These are phyloP conservation scores for Verbascum thapsus DNA, from an alignment of 257 asterid species.

Conservation along the genomic window DNA sequence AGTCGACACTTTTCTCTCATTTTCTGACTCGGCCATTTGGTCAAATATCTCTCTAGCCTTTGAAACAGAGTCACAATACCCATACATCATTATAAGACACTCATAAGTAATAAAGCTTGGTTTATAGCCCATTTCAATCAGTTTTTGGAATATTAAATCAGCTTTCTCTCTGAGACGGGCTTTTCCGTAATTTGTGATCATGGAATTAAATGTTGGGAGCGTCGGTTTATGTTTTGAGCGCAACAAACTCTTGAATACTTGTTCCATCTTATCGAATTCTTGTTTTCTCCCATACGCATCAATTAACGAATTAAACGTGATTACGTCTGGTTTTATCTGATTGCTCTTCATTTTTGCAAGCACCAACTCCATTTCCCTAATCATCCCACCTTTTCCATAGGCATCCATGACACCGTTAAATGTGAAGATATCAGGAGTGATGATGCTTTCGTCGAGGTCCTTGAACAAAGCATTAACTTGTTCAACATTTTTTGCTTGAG, in stretches of 20 bases:
- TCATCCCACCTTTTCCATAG: constrained; percentile 89
- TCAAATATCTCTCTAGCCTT: constrained; percentile 83
- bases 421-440: constrained; percentile 79
- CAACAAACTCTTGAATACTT: constrained; percentile 75
- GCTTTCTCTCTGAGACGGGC: constrained; percentile 88
- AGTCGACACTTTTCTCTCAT: constrained; percentile 74
- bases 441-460: constrained; percentile 68
- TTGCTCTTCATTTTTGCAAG: constrained; percentile 77
- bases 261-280: constrained; percentile 95
- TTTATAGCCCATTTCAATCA: constrained; percentile 74
- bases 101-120: constrained; percentile 87
- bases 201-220: constrained; percentile 82
- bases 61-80: constrained; percentile 71
- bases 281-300: constrained; percentile 92
- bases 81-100: constrained; percentile 77
- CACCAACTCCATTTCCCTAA: constrained; percentile 79
- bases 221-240: constrained; percentile 86
- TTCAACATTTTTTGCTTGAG: constrained; percentile 68
- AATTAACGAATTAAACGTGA: constrained; percentile 78
- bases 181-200: constrained; percentile 93
- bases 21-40: constrained; percentile 49
- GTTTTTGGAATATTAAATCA: constrained; percentile 52
- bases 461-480: constrained; percentile 71
- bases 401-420: constrained; percentile 97
- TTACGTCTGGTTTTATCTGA: constrained; percentile 75